Evolutionary conservation across 1,284 basidiomycete genomes (phyloP), one percentile per base, ranked within the genome.

Genomic region (Ganoderma sinense): DNA sequence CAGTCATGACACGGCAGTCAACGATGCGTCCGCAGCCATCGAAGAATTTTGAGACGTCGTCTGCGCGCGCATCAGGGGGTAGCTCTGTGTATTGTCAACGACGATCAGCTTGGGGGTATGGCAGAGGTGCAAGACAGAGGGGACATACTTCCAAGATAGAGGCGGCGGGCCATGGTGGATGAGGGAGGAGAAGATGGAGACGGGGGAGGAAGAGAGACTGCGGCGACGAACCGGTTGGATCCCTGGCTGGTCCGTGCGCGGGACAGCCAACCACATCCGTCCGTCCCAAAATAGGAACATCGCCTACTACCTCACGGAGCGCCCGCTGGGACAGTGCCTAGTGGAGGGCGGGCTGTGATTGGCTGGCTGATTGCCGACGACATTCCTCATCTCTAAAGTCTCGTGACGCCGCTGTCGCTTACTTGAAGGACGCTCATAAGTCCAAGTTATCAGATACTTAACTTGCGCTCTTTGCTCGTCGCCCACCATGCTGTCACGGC

Each of bases 1-100:
- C 94, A 67, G 94, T 95, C 95, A 98, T 97, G 80, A 98, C 92
- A 76, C 95, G 91, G 82, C 95, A 92, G 82, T 98, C 97, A 75
- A 94, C 86, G 76, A 97, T 93, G 70, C 89, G 91, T 43, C 96
- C 95, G 80, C 91, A 94, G 70, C 91, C 91, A 72, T 95, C 93
- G 80, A 97, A 97, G 80, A 95, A 91, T 83, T 96, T 92, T 70
- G 87, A 85, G 56, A 95, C 90, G 76, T 95, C 94, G 56, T 95
- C 93, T 20, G 91, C 86, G 75, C 92, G 91, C 74, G 90, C 87
- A 80, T 95, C 94, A 70, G 89, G 83, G 55, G 93, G 91, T n/a
- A 95, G 87, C 80, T 91, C 94, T 95, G 66, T 16, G 31, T 45
- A 43, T 29, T 55, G 48, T 62, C 33, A 58, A 16, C 13, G 33